Evolutionary conservation across 208 protist species (phyloP), one percentile per base, ranked within the genome.

Genomic region (Acanthamoeba triangularis): DNA sequence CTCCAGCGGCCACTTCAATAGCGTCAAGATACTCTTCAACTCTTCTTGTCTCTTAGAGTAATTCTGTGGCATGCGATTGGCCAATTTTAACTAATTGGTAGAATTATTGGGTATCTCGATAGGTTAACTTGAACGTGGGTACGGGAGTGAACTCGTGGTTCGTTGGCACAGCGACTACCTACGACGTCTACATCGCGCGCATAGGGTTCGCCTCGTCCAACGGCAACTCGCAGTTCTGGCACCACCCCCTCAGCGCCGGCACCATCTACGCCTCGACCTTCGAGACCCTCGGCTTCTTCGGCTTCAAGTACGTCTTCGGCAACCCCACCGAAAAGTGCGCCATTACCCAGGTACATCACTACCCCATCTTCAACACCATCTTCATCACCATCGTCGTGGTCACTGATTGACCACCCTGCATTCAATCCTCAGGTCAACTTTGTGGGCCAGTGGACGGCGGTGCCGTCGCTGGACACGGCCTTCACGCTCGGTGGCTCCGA

Each of bases 171-270:
- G n/a, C 7, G 0, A 72, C 65, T n/a, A 72, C 65, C 65, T 72
- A 37, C 30, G 30, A 72, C 65, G 30, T 72, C 65, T 72, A 72
- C 65, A 72, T 72, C 30, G 65, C 65, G 10, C 25, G 30, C 65
- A 72, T 72, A 3, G 65, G 65, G 0, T 72, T 72, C 30, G 65
- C 65, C 11, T 72, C 65, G n/a, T 72, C 65, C 65, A 72, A 72
- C 65, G 65, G n/a, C 65, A 72, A 72, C 65, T 72, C 65, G 65
- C 65, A 72, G 65, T 72, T 72, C 30, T 72, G 65, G 65, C 65
- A 72, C 4, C 65, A 72, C 30, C 65, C 65, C 1, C 65, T 72
- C 28, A 72, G 65, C 65, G 65, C 65, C 5, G 65, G 65, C 65
- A 72, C 65, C 65, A 72, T 72, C 65, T 72, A 23, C 30, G 65